Conservation (phyloP, 495 filamentous ascomycete genomes). For the Apiosordaria backusii region DNA sequence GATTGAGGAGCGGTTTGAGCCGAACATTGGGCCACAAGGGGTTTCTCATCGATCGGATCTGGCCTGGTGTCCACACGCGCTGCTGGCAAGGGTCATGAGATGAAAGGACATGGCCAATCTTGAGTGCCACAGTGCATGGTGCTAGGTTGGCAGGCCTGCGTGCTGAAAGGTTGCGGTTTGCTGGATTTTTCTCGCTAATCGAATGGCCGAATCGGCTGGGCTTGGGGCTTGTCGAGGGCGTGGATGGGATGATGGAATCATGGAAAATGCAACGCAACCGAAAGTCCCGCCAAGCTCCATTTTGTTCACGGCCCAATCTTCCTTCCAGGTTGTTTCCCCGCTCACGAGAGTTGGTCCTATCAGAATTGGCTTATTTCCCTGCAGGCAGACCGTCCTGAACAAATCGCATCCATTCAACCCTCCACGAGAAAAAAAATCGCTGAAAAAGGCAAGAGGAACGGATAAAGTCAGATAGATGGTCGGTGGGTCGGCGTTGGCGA, state of each 20-base stretch:
- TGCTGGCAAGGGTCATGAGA: slow-evolving; percentile 22
- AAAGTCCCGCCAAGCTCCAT: not conserved
- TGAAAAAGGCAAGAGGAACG: no score
- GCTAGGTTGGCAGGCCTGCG: slow-evolving; percentile 14
- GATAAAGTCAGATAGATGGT: no score
- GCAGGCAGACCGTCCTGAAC: no score
- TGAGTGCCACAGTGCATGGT: slow-evolving; percentile 3
- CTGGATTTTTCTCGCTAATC: slow-evolving; percentile 34
- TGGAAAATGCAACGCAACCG: slow-evolving; percentile 2
- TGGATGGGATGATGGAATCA: slow-evolving; percentile 21
- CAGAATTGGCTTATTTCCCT: no score
- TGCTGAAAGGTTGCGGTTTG: slow-evolving; percentile 6
- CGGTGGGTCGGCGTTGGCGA: no score
- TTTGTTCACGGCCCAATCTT: not conserved
- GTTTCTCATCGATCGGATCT: slow-evolving; percentile 25
- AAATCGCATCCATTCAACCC: no score
- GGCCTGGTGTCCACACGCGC: slow-evolving; percentile 16
- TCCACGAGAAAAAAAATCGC: no score
- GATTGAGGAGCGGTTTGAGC: slow-evolving; percentile 4
- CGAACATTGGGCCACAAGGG: slow-evolving; percentile 10
- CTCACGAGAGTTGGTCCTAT: no score
- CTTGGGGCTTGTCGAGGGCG: slow-evolving; percentile 18
- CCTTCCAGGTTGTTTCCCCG: no score
- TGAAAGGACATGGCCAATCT: slow-evolving; percentile 27
- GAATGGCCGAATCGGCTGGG: slow-evolving; percentile 33